Base-by-base conservation (phyloP, 164 flowering plant genomes). In the Nelumbo lutea region DNA sequence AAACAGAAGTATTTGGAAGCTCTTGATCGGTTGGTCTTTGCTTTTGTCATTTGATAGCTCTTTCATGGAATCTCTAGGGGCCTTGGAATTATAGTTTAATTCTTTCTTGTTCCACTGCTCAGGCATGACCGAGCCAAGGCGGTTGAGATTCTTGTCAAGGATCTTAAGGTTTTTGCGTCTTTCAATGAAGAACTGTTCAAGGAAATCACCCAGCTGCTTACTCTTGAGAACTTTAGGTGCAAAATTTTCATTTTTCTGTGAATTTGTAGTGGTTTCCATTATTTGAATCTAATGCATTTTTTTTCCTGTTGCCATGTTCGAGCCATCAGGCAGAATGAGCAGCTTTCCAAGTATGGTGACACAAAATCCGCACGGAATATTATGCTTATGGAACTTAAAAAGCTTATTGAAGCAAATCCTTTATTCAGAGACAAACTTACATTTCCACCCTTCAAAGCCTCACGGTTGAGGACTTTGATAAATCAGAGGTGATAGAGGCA, bases 1-100 rank as follows among this genome's bases (percentile, higher is more conserved):
- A 87, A 85, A 72, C 89, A 87, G 73, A 87, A 87, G 71, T 87
- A 87, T 68, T 77, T 86, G 50, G 92, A 87, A 79, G 88, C 92
- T 53, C 85, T 86, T 65, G 92, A 87, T 64, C 68, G 70, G 89
- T 82, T 61, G 65, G 80, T 27, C 14, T 38, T 75, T 42, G 6
- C 14, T 51, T 46, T 45, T 15, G 11, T n/a, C 5, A 40, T 62
- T 42, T 62, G 40, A 9, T 4, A 44, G 14, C 7, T 46, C 40
- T 11, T 9, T 13, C 52, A 1, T 5, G 5, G 50, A 45, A 62
- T 10, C 14, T 62, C 6, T 6, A 8, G 1, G 1, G n/a, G 9
- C 11, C 42, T 39, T 8, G 13, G 42, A 13, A 10, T 2, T 14
- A 3, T 13, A 42, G 27, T 27, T 27, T 0, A 42, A 1, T 27